Evolutionary conservation across 768 basidiomycete genomes (phyloP), one percentile per base, ranked within the genome.

Genomic region (Austroboletus eburneus): DNA sequence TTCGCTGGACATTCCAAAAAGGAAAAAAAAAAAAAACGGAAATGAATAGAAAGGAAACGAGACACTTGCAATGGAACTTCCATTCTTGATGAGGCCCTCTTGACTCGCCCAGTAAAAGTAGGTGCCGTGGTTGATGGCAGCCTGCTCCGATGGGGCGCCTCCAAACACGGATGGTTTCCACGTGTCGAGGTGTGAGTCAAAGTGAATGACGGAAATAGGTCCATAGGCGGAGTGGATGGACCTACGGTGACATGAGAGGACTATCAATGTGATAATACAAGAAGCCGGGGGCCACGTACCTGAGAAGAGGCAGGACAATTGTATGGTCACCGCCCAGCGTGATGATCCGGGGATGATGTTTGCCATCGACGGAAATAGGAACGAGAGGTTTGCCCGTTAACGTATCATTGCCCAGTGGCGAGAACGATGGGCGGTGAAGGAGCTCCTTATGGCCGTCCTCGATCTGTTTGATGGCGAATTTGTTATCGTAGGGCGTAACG

Each of bases 291-390:
- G 12, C 7, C 12, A 27, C 12, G 27, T 27, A 61, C 64, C 64
- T 61, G 45, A 75, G 61, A 38, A 83, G 68, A 14, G 81, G 81
- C 7, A 83, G 64, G 30, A 82, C 88, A 50, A 92, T 88, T 9
- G 89, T 90, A 61, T 92, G 91, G 59, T 93, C 91, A 4, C 91
- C 91, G 18, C 91, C 91, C 27, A 92, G 78, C 18, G 89, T 87
- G 50, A 93, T 76, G 45, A 93, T 69, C 32, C 87, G 74, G 1
- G 91, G 90, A 58, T 92, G 90, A 45, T 79, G 72, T 59, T 78
- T 80, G 12, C 86, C 87, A 49, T 92, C 87, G 17, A 68, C 58
- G 34, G 85, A 78, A 36, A 87, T 65, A 17, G 85, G 80, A 13
- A 68, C 59, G 18, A 86, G 74, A 23, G 72, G 68, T 54, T 75